These are phyloP conservation scores for Benincasa hispida DNA, from an alignment of 306 rosid species.

Conservation along the genomic window DNA sequence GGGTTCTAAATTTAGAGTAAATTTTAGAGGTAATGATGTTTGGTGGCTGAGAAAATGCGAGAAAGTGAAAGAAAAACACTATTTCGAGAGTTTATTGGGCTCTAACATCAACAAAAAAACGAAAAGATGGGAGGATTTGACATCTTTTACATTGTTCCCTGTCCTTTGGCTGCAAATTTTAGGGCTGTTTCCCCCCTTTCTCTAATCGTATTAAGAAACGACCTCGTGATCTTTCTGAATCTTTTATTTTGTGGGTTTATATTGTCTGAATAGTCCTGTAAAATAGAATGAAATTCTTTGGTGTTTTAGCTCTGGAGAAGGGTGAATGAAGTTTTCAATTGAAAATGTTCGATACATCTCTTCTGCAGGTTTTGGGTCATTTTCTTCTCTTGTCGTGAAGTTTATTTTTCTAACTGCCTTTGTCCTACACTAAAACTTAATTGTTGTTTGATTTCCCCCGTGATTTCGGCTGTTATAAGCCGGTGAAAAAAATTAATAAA, in stretches of 20 bases:
- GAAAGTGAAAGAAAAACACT: neutral
- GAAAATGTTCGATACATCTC: neutral
- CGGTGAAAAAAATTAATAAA: neutral
- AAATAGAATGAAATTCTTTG: neutral
- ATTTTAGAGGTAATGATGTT: neutral
- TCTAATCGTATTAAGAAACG: neutral
- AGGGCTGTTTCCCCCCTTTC: neutral
- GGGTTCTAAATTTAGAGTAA: neutral
- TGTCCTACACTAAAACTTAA: neutral
- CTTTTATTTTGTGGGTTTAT: neutral
- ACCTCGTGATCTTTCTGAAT: neutral
- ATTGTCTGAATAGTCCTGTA: neutral
- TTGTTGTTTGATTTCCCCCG: neutral
- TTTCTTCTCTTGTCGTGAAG: neutral
- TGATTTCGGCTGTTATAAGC: neutral
- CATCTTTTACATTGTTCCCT: neutral
- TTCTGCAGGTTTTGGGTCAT: neutral
- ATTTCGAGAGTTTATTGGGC: neutral
- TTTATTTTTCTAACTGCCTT: neutral
- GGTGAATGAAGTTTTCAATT: neutral
- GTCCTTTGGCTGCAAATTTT: neutral
- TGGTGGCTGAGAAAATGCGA: neutral
- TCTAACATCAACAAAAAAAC: neutral
- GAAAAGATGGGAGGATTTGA: neutral
- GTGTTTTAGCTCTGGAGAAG: neutral